A percentile compares a stretch with the other conserved stretches of the same genome.
phyloP scores from a whole-genome alignment of 2,329 filamentous ascomycete genomes.

The Didymella arachidicola region DNA sequence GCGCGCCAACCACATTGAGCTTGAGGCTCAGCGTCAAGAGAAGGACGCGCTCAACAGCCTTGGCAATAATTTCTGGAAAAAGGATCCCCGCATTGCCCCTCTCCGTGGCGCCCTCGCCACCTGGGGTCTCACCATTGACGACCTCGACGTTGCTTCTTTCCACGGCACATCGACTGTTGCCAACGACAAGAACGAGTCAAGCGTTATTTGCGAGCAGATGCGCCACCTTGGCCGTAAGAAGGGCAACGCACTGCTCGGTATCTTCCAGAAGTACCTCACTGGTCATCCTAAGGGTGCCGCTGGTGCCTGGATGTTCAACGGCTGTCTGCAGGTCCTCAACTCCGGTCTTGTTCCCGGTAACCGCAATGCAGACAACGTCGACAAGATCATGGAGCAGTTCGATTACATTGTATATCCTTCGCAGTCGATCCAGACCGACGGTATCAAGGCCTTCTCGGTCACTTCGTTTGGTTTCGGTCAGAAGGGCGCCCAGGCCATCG shows the following conservation, averaged over 20 bases:
- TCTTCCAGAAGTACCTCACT: conserved; percentile 99
- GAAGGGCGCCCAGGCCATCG: conserved; percentile 97
- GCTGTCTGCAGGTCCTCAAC: conserved; percentile 94
- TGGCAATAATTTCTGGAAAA: conserved; percentile 99
- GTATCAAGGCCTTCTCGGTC: conserved; percentile 97
- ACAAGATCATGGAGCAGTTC: conserved; percentile 95
- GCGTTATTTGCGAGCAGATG: conserved; percentile 95
- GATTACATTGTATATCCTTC: conserved; percentile 98
- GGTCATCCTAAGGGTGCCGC: conserved; percentile 99
- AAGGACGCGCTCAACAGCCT: conserved; percentile 91
- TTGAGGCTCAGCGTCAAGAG: conserved; percentile 85
- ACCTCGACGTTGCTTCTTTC: conserved; percentile 95
- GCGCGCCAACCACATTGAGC: conserved; percentile 84
- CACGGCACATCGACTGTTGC: conserved; percentile 98
- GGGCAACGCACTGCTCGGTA: conserved; percentile 93
- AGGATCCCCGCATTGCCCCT: conserved; percentile 90
- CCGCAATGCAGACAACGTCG: conserved; percentile 96
- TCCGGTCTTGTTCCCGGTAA: conserved; percentile 94
- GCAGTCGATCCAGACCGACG: conserved; percentile 94
- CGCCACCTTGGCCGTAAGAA: conserved; percentile 93
- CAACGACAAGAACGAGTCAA: conserved; percentile 99
- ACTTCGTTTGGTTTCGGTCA: conserved; percentile 99
- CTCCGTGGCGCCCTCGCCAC: conserved; percentile 95
- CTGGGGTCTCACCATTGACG: conserved; percentile 97
- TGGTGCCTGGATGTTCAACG: conserved; percentile 99